Conservation (phyloP, 495 filamentous ascomycete genomes). For the Hypomontagnella submonticulosa region DNA sequence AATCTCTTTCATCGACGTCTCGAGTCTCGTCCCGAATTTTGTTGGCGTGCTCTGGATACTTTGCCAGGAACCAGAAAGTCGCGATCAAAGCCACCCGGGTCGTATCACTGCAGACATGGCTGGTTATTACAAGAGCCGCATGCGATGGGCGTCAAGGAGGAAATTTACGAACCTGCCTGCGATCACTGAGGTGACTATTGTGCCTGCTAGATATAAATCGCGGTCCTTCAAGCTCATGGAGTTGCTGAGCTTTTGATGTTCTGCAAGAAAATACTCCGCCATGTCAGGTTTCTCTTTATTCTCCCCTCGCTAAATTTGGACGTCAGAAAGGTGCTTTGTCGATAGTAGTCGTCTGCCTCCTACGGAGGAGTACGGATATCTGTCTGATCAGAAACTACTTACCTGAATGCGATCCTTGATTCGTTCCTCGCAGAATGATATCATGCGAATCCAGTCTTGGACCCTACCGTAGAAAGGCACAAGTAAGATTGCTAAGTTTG, state of each 20-base stretch:
- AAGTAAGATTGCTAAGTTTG: slow-evolving; percentile 26
- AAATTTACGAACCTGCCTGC: slow-evolving; percentile 32
- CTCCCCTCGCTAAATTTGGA: slow-evolving; percentile 21
- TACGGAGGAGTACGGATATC: neutral
- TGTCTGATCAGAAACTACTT: neutral
- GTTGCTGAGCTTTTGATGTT: slow-evolving; percentile 18
- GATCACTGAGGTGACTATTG: slow-evolving; percentile 36
- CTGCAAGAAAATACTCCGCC: slow-evolving; percentile 34
- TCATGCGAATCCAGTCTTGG: slow-evolving; percentile 31
- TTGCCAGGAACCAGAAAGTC: slow-evolving; percentile 15
- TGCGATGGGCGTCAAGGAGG: neutral
- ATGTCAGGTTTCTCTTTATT: slow-evolving; percentile 23
- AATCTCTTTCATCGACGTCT: neutral
- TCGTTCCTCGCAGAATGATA: slow-evolving; percentile 30
- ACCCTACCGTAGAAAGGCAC: slow-evolving; percentile 19
- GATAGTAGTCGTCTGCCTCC: neutral
- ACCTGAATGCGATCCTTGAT: slow-evolving; percentile 28
- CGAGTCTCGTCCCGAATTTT: slow-evolving; percentile 19
- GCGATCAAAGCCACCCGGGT: slow-evolving; percentile 1
- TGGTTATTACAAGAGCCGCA: neutral
- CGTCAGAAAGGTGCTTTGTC: neutral
- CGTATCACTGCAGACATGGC: slow-evolving; percentile 9
- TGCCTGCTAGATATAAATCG: slow-evolving; percentile 31
- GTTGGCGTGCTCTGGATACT: slow-evolving; percentile 20
- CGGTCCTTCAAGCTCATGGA: slow-evolving; percentile 20